Evolutionary conservation across 306 rosid species (phyloP).

Genomic region (Medicago truncatula): MtrunA17r5.0-ANR NC_053042.1:40285501-40286000

Average conservation of each 20-base stretch:
- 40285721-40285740: not conserved
- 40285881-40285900: too few relatives aligned
- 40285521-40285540: conserved; percentile 48
- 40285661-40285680: conserved; percentile 8
- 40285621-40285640: not conserved
- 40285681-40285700: not conserved
- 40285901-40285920: too few relatives aligned
- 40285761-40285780: not conserved
- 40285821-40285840: too few relatives aligned
- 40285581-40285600: not conserved
- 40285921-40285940: too few relatives aligned
- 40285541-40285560: not conserved
- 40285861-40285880: too few relatives aligned
- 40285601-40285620: not conserved
- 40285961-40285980: too few relatives aligned
- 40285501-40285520: not conserved
- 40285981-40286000: too few relatives aligned
- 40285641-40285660: conserved; percentile 7
- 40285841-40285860: too few relatives aligned
- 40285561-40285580: not conserved
- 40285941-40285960: too few relatives aligned
- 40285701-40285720: conserved; percentile 17
- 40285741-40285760: conserved; percentile 24
- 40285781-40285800: conserved; percentile 19
- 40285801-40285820: conserved; percentile 3